These are phyloP conservation scores for Clarireedia hainanense DNA, from an alignment of 2,329 filamentous ascomycete genomes.

Conservation along the genomic window DNA sequence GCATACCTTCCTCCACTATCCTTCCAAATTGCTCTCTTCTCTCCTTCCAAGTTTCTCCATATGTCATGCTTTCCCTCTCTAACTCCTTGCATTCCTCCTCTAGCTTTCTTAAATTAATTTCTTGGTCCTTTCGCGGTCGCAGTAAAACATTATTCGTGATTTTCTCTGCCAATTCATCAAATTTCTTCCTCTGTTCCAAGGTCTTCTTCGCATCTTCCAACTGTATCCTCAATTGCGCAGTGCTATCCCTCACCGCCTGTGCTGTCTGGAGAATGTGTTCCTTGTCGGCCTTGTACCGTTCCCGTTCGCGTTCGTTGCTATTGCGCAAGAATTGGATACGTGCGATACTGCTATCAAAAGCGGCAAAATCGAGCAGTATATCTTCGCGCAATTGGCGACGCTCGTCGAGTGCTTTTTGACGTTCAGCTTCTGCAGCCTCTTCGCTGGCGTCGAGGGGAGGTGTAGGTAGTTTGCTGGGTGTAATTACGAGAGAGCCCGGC, in stretches of 20 bases:
- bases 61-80: conserved; percentile 74
- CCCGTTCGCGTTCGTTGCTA: conserved; percentile 75
- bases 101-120: conserved; percentile 68
- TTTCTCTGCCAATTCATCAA: conserved; percentile 80
- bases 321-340: conserved; percentile 81
- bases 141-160: conserved; percentile 77
- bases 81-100: conserved; percentile 84
- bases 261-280: conserved; percentile 71
- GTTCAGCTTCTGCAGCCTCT: conserved; percentile 36
- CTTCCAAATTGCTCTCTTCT: conserved; percentile 77
- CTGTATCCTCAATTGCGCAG: conserved; percentile 61
- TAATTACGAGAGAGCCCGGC: conserved; percentile 55
- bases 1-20: conserved; percentile 87
- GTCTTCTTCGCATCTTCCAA: conserved; percentile 70
- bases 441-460: conserved; percentile 54
- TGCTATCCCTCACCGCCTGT: conserved; percentile 68
- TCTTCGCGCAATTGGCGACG: conserved; percentile 72
- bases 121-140: conserved; percentile 76
- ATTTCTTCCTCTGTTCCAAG: conserved; percentile 71
- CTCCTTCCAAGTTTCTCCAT: conserved; percentile 77
- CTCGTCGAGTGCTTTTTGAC: conserved; percentile 43
- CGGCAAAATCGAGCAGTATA: conserved; percentile 77
- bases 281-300: conserved; percentile 76
- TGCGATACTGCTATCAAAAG: conserved; percentile 77
- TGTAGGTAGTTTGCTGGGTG: conserved; percentile 49